phyloP scores from a whole-genome alignment of 495 filamentous ascomycete genomes.

The Penicillium flavigenum region DNA sequence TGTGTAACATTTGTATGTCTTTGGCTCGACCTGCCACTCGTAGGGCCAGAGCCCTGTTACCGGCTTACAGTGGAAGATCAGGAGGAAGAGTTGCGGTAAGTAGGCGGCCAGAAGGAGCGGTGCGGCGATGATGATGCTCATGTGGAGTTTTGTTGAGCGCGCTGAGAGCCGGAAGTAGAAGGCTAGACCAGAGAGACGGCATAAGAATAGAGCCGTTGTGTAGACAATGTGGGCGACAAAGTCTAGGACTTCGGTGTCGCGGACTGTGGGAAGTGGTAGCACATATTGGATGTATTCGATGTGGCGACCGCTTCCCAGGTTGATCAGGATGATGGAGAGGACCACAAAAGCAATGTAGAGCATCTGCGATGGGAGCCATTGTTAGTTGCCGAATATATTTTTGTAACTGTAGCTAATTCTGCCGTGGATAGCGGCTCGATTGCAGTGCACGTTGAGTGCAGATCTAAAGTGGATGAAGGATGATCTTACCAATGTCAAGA shows the following conservation, averaged over 20 bases:
- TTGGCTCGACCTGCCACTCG: constrained; percentile 35
- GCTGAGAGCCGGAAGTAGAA: constrained; percentile 47
- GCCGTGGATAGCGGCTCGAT: not conserved
- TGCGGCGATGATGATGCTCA: constrained; percentile 35
- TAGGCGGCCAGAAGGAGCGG: constrained; percentile 38
- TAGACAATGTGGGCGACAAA: constrained; percentile 49
- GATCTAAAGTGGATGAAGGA: constrained; percentile 19
- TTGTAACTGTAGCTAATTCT: not conserved
- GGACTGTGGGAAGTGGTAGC: constrained; percentile 34
- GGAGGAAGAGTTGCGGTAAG: constrained; percentile 43
- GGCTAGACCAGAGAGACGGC: constrained; percentile 48
- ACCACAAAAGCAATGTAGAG: constrained; percentile 39
- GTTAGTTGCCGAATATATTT: not conserved
- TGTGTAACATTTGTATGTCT: constrained; percentile 36
- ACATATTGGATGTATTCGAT: constrained; percentile 49
- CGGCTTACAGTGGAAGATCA: constrained; percentile 46
- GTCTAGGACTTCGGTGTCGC: constrained; percentile 42
- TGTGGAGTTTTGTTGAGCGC: constrained; percentile 31
- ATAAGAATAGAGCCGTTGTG: constrained; percentile 45
- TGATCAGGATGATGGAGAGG: constrained; percentile 42
- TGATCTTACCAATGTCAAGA: constrained; percentile 36
- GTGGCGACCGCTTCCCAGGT: constrained; percentile 47
- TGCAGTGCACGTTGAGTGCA: constrained; percentile 3
- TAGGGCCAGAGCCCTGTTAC: constrained; percentile 52
- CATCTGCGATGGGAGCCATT: constrained; percentile 8